These are phyloP conservation scores for Poteriospumella lacustris DNA, from an alignment of 108 stramenopile genomes.

Conservation along the genomic window DNA sequence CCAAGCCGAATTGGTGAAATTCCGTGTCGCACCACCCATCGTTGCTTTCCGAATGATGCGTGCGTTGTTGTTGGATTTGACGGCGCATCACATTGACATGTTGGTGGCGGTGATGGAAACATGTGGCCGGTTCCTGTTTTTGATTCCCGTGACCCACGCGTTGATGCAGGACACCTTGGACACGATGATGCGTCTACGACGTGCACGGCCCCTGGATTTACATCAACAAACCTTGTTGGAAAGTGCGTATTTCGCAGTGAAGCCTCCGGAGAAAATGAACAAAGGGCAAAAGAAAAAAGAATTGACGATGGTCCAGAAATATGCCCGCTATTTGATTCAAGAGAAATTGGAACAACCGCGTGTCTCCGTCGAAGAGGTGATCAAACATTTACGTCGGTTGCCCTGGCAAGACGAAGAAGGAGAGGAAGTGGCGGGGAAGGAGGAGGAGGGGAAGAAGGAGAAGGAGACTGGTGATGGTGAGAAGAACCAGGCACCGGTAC, in stretches of 20 bases:
- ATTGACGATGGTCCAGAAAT: slow-evolving; percentile 68
- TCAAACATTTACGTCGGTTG: slow-evolving; percentile 75
- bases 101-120: slow-evolving; percentile 76
- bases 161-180: slow-evolving; percentile 67
- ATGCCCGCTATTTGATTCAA: slow-evolving; percentile 68
- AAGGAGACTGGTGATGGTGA: no score
- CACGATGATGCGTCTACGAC: slow-evolving; percentile 73
- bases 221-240: slow-evolving; percentile 62
- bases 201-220: slow-evolving; percentile 70
- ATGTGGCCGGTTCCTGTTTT: slow-evolving; percentile 78
- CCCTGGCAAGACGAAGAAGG: slow-evolving; percentile 75
- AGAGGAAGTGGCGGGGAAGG: no score
- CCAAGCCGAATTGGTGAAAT: slow-evolving; percentile 86
- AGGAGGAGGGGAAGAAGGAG: no score
- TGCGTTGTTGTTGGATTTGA: slow-evolving; percentile 78
- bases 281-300: slow-evolving; percentile 55
- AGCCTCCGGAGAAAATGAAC: background rate
- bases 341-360: slow-evolving; percentile 57
- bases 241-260: slow-evolving; percentile 35
- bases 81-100: slow-evolving; percentile 74
- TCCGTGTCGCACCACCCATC: slow-evolving; percentile 57
- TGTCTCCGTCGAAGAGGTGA: slow-evolving; percentile 54
- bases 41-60: slow-evolving; percentile 72
- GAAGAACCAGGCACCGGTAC: no score
- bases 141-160: slow-evolving; percentile 65